Evolutionary conservation across 179 eudicot species (phyloP).

Genomic region (Actinidia chinensis): DNA sequence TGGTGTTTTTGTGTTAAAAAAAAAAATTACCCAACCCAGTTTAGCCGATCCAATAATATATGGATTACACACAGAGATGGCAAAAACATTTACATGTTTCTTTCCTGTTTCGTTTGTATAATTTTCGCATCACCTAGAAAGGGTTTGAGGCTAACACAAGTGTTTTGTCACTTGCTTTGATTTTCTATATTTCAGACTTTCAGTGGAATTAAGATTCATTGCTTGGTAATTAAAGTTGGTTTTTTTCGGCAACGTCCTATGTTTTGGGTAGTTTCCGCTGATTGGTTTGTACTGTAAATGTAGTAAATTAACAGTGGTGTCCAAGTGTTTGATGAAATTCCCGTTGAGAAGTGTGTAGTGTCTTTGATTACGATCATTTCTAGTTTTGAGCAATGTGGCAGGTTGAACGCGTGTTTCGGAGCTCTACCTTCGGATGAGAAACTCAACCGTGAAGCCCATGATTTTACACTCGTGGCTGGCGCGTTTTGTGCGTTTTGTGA

Average conservation of each 20-base stretch:
- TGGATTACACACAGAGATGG: no score
- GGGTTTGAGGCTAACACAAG: conserved; percentile 35
- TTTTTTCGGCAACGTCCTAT: conserved; percentile 31
- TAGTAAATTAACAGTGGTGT: conserved; percentile 30
- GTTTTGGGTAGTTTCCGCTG: conserved; percentile 50
- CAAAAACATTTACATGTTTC: no score
- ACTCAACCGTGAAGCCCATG: conserved; percentile 36
- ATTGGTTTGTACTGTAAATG: conserved; percentile 44
- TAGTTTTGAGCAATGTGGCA: conserved; percentile 42
- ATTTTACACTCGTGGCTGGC: conserved; percentile 42
- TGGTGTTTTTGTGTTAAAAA: no score
- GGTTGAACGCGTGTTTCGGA: conserved; percentile 39
- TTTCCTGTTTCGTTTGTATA: not conserved
- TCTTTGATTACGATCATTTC: conserved; percentile 59
- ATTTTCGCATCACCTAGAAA: not conserved
- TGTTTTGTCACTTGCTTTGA: conserved; percentile 36
- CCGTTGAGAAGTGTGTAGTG: conserved; percentile 54
- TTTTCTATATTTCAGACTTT: conserved; percentile 29
- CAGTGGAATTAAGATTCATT: conserved; percentile 49
- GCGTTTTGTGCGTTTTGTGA: conserved; percentile 47
- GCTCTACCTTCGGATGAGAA: conserved; percentile 45
- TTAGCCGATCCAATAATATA: no score
- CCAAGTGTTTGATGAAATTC: conserved; percentile 52
- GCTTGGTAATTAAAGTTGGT: conserved; percentile 42
- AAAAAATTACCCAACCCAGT: no score